A percentile compares a stretch with the other conserved stretches of the same genome.
These are phyloP conservation scores for Tricholoma sp. DNA, from an alignment of 768 basidiomycete genomes.

Conservation along the genomic window DNA sequence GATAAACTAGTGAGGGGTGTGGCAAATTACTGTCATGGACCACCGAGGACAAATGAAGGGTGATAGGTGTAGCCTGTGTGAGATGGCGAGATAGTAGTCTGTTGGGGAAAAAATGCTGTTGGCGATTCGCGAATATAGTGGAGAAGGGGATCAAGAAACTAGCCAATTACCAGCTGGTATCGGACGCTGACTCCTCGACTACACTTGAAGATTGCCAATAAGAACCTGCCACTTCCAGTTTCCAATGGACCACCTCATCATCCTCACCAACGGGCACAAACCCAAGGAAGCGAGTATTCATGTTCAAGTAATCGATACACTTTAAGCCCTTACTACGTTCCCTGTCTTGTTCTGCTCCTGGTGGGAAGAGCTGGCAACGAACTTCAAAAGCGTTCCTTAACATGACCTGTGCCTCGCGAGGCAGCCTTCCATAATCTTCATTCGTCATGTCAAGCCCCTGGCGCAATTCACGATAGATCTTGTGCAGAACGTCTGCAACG, in stretches of 20 bases:
- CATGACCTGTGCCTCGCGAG: background rate
- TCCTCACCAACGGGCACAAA: background rate
- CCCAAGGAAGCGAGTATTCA: background rate
- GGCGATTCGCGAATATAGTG: background rate
- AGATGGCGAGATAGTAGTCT: background rate
- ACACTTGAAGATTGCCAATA: too few species aligned
- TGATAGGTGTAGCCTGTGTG: background rate
- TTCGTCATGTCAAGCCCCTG: background rate
- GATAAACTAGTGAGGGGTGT: background rate
- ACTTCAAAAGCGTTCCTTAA: background rate
- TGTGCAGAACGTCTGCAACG: background rate
- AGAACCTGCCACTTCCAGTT: background rate
- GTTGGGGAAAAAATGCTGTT: background rate
- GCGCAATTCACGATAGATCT: background rate
- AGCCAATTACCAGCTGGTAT: background rate
- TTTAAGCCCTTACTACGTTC: background rate
- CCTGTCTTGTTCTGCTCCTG: background rate
- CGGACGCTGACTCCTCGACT: background rate
- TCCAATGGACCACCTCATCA: background rate
- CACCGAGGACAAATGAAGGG: background rate
- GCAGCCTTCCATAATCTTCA: background rate
- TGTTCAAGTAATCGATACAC: background rate
- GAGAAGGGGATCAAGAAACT: background rate
- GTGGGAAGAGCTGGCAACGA: background rate
- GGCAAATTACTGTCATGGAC: background rate